These are phyloP conservation scores for Paramecium bursaria DNA, from an alignment of 73 alveolate species.

Conservation along the genomic window DNA sequence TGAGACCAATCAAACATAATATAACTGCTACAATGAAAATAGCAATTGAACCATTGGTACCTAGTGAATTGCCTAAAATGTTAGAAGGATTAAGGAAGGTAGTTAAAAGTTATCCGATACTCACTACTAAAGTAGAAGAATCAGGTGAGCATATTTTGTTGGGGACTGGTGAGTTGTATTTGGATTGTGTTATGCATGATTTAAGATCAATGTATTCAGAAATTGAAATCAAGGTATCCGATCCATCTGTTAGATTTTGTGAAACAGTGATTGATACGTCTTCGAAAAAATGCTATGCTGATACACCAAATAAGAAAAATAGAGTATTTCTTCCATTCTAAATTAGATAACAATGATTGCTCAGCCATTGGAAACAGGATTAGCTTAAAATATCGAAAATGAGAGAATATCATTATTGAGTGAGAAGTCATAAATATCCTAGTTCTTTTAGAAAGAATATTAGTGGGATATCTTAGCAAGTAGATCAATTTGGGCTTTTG, in stretches of 20 bases:
- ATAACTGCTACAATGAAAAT: constrained; percentile 90
- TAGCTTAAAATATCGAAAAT: constrained; percentile 88
- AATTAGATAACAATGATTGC: constrained; percentile 90
- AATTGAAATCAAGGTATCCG: constrained; percentile 97
- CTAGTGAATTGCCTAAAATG: constrained; percentile 99
- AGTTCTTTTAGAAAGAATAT: constrained; percentile 74
- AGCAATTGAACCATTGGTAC: constrained; percentile 99
- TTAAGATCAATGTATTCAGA: constrained; percentile 97
- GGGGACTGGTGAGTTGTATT: constrained; percentile 99
- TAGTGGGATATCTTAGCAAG: constrained; percentile 97
- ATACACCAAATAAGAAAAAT: constrained; percentile 97
- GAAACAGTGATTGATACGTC: constrained; percentile 99
- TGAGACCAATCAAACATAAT: constrained; percentile 80
- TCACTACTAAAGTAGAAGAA: constrained; percentile 94
- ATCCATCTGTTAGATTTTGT: constrained; percentile 96
- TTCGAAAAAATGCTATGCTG: constrained; percentile 93
- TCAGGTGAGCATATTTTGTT: constrained; percentile 98
- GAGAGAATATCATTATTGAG: constrained; percentile 75
- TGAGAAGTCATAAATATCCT: constrained; percentile 60
- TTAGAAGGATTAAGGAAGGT: constrained; percentile 96
- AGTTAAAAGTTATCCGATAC: constrained; percentile 92
- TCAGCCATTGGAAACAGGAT: constrained; percentile 92
- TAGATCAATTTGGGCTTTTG: constrained; percentile 98
- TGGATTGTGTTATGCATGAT: constrained; percentile 98
- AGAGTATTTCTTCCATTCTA: background rate